Evolutionary conservation across 352 stramenopile species (phyloP), one percentile per base, ranked within the genome.

Genomic region (Labyrinthula sp.): DNA sequence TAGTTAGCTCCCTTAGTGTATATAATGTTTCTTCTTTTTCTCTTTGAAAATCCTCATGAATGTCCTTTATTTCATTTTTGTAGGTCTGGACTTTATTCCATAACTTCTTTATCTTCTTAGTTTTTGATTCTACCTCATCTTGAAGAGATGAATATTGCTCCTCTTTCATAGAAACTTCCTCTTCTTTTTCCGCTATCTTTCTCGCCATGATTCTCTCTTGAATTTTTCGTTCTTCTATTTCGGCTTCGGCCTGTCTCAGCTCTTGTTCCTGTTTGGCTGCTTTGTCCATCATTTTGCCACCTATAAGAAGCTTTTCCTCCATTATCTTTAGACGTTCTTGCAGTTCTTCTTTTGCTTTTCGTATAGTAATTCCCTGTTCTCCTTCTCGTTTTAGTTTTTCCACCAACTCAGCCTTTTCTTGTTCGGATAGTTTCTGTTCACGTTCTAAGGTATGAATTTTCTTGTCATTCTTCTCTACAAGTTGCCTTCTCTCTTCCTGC

Each of bases 11-110:
- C 7, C 84, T 71, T 27, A 95, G 86, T 2, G 76, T 85, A 38
- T 92, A 77, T 15, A 94, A 69, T 71, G 93, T 84, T 50, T 92
- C 80, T 48, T 88, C 77, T 33, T 85, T 81, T 57, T 95, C 84
- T 2, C 61, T 59, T 60, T 92, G 72, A 55, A 92, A 92, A 58
- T 92, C 82, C 21, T 64, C 56, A 45, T 84, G 72, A 12, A 94
- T 67, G 47, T 94, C 83, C 37, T 86, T 72, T 4, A 92, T 71
- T 47, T 94, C 83, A 3, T 62, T 71, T 29, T 71, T 71, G 4
- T 72, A 71, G 1, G 71, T 69, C 45, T 90, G 78, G 58, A 89
- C 86, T 61, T 94, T 94, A 10, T 60, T 61, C 68, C 70, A 89
- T 10, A 94, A 58, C 54, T 92, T 94, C 48, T 93, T 88, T 20